These are phyloP conservation scores for Dictyostelium purpureum DNA, from an alignment of 78 protist genomes.

Conservation along the genomic window DNA sequence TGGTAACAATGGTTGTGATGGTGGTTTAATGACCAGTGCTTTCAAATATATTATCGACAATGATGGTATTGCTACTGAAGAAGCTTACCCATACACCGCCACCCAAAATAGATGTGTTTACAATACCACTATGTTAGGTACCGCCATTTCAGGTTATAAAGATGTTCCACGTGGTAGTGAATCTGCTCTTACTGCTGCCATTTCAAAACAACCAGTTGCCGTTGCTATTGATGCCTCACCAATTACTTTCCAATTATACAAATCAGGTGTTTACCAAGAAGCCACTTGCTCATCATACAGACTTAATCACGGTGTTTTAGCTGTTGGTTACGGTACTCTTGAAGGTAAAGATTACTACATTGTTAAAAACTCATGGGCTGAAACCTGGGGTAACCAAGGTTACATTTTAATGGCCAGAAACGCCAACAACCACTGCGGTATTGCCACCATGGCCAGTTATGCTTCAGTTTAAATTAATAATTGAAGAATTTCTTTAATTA, in stretches of 20 bases:
- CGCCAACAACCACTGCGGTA: no score
- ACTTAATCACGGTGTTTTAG: conserved; percentile 90
- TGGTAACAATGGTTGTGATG: conserved; percentile 87
- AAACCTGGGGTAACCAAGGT: no score
- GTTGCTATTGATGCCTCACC: conserved; percentile 93
- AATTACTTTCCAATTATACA: conserved; percentile 88
- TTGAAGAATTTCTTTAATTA: no score
- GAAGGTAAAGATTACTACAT: conserved; percentile 65
- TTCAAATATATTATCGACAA: conserved; percentile 70
- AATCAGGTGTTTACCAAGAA: conserved; percentile 84
- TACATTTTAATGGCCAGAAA: no score
- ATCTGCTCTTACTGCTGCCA: conserved; percentile 28
- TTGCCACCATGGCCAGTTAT: no score
- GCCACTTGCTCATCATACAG: conserved; percentile 70
- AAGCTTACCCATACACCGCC: conserved; percentile 89
- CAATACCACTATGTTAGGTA: not conserved
- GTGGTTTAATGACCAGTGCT: conserved; percentile 81
- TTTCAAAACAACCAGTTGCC: conserved; percentile 78
- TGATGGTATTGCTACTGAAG: conserved; percentile 85
- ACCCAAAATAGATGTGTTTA: conserved; percentile 63
- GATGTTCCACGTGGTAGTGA: conserved; percentile 56
- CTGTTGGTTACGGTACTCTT: conserved; percentile 78
- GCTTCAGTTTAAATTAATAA: no score
- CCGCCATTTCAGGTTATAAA: conserved; percentile 37
- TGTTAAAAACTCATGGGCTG: conserved; percentile 97